Evolutionary conservation across 225 moss, liverwort and hornwort species (phyloP), one percentile per base, ranked within the genome.

Genomic region (Antitrichia curtipendula): DNA sequence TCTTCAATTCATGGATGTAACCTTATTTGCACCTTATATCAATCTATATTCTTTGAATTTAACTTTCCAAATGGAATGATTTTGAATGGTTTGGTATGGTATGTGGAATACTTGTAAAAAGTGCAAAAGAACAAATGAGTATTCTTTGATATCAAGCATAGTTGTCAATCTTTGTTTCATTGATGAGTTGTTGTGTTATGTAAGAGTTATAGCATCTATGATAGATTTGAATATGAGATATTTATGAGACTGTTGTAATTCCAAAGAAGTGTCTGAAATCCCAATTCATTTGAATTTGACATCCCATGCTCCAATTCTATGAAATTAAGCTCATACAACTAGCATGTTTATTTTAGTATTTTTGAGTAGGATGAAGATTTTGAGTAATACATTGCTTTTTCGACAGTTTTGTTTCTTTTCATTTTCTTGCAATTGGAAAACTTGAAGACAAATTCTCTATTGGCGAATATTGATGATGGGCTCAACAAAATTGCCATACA

Each of bases 281-380:
- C 7, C 38, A 23, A 23, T 23, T 1, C 0, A 1, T 68, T 38
- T 1, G 2, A 38, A 23, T 20, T 38, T 69, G 40, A 40, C 24
- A 40, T 14, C 13, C 14, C 8, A 69, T 69, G 4, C 4, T 8
- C 24, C 40, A 69, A 69, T 40, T 24, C 5, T 24, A 14, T 40
- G 14, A 69, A 69, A 69, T 69, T 23, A 40, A 38, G 24, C 8
- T 38, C 23, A 40, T 24, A 8, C 40, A 3, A 38, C 2, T 0
- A 40, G 4, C 23, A 8, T 13, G 13, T 0, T 0, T 0, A 4
- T 24, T 24, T 68, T 24, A 40, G 3, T 14, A 40, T 69, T 24
- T 23, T 69, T 1, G 0, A 69, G 24, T 5, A 69, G 3, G 24
- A 40, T 38, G 23, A 38, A 7, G 68, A 38, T 23, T 4, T 68